Evolutionary conservation across 78 protist genomes (phyloP).

Genomic region (Trichosphaerium sp.): DNA sequence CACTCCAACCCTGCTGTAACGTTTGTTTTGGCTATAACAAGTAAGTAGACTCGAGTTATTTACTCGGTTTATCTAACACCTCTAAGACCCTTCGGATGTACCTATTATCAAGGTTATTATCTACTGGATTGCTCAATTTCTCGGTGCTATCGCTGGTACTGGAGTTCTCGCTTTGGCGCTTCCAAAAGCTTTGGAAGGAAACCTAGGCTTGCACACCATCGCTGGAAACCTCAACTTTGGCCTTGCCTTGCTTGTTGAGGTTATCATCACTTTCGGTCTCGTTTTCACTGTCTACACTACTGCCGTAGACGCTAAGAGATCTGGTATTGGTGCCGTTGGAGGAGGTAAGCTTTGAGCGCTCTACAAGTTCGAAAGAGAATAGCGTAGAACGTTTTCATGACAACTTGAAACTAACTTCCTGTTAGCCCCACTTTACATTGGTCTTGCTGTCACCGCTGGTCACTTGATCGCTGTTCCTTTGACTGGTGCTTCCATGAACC

Average conservation of each 20-base stretch:
- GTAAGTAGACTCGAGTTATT: too few relatives aligned
- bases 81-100: too few relatives aligned
- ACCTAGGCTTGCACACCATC: background rate
- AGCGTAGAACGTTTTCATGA: too few relatives aligned
- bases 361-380: too few relatives aligned
- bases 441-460: background rate
- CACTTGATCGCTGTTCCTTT: background rate
- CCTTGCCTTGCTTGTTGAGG: conserved; percentile 4
- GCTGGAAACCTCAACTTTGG: background rate
- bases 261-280: conserved; percentile 6
- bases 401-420: too few relatives aligned
- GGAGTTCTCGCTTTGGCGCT: background rate
- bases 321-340: too few relatives aligned
- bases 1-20: conserved; percentile 37
- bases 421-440: background rate
- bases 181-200: background rate
- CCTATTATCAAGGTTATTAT: background rate
- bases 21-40: background rate
- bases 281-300: conserved; percentile 10
- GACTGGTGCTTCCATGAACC: conserved; percentile 2
- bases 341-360: too few relatives aligned
- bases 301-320: background rate
- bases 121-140: conserved; percentile 6
- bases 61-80: too few relatives aligned
- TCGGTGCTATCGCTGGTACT: conserved; percentile 22